Base-by-base conservation (phyloP, 257 asterid genomes). In the Datura wrightii region DNA sequence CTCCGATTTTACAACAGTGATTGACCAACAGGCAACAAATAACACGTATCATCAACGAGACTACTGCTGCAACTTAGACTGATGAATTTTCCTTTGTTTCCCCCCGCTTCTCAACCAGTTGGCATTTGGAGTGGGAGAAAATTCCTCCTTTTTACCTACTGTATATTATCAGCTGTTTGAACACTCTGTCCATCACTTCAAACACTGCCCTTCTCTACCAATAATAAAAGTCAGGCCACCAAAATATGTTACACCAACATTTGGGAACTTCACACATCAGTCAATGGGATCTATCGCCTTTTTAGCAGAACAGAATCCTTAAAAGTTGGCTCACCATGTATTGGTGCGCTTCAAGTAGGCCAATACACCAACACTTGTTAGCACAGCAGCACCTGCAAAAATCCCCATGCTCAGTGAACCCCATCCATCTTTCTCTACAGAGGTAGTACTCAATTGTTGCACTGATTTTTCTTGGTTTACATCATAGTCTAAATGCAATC, bases 311-410 rank as follows among this genome's bases (percentile, higher is more conserved):
- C 48, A 48, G 80, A 76, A 14, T 31, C 82, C 82, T 76, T 50
- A 31, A 24, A 76, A 76, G 37, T 13, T 13, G 60, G 42, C 60
- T 74, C 48, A 58, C 91, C 91, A 94, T 62, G 65, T 62, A 48
- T 87, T 90, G 5, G 96, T 71, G 83, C 95, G 96, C 89, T 91
- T 94, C 82, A 91, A 79, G 89, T 91, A 94, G 85, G 87, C 90
- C 87, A 94, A 8, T 60, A 92, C 93, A 48, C 95, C 92, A 10
- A 95, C 85, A 90, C 94, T 88, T 41, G 96, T 90, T 18, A 94
- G 83, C 53, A 79, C 94, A 82, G 86, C 92, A 52, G 92, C 96
- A 48, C 96, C 96, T 7, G 93, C 99, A 41, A 93, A 85, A 80
- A 94, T 83, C 58, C 95, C 96, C 3, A 88, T 60, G 9, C 67